Percentiles rank a stretch among this genome's conserved stretches.
Evolutionary conservation across 345 rosid species (phyloP).

Genomic region (Anacardium occidentale): DNA sequence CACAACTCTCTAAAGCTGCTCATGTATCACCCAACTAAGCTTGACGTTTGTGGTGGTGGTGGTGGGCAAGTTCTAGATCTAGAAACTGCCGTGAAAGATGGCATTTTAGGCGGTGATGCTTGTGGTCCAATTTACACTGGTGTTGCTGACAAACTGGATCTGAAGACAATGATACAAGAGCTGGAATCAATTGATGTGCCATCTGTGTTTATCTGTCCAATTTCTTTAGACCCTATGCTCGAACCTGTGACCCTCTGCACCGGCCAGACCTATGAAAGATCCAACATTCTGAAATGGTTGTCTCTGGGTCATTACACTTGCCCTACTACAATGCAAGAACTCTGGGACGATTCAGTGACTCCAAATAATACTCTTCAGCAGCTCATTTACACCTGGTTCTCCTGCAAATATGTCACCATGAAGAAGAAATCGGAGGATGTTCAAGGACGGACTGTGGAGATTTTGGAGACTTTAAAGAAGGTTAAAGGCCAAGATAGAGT

Average conservation of each 20-base stretch:
- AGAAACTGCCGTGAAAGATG: constrained; percentile 71
- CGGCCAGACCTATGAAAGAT: constrained; percentile 71
- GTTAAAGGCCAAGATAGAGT: constrained; percentile 73
- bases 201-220: constrained; percentile 65
- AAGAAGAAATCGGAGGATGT: constrained; percentile 73
- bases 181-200: constrained; percentile 55
- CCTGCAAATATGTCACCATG: constrained; percentile 54
- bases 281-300: constrained; percentile 65
- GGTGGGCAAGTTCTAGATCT: constrained; percentile 77
- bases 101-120: constrained; percentile 54
- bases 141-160: constrained; percentile 51
- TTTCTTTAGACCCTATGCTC: constrained; percentile 68
- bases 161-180: constrained; percentile 62
- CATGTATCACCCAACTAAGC: constrained; percentile 49
- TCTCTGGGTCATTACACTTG: constrained; percentile 61
- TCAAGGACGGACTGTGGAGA: constrained; percentile 56
- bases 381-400: constrained; percentile 66
- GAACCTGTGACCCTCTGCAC: constrained; percentile 78
- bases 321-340: constrained; percentile 80
- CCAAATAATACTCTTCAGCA: constrained; percentile 66
- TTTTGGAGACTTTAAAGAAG: constrained; percentile 53
- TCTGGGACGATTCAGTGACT: constrained; percentile 67
- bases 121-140: constrained; percentile 34
- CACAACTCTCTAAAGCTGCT: constrained; percentile 33
- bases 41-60: constrained; percentile 36